Evolutionary conservation across 2,329 filamentous ascomycete genomes (phyloP), one percentile per base, ranked within the genome.

Genomic region (Scleromitrula shiraiana): DNA sequence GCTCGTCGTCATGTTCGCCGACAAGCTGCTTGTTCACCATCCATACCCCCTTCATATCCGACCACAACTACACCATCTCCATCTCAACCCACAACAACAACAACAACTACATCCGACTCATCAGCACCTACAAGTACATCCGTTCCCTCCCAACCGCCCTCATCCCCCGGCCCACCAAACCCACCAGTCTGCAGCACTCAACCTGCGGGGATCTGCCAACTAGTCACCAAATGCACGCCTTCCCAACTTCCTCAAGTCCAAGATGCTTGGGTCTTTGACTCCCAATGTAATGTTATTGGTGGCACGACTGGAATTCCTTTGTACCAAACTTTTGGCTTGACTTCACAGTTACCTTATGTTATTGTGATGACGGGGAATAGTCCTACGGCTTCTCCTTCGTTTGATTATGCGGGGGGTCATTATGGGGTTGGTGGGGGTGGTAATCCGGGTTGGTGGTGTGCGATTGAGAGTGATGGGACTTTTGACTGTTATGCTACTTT

Each of bases 391-490:
- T 48, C 45, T 9, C 45, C 45, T 17, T 42, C 38, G 8, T 48
- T 48, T 15, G 29, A 22, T 14, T 48, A 48, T 42, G 45, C 45
- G 12, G 45, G 45, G 3, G 45, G 45, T 2, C 22, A 42, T 17
- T 48, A 42, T 37, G 45, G 45, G 14, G 45, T 48, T 29, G 45
- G 38, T 23, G 45, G 45, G 27, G 38, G 45, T 27, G 45, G 45
- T 14, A 48, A 42, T 22, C 45, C 45, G 17, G 45, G 45, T 15
- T 48, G 45, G 45, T 48, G 45, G 45, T 48, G 45, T 42, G 38
- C 29, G 7, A 42, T 48, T 23, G 38, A 42, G 29, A 19, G 14
- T 29, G 38, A 48, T 42, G 45, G 45, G 7, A 42, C 38, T 23
- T 48, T 29, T 35, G 37, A 29, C 42, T 48, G 45, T 3, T 48